A percentile compares a stretch with the other conserved stretches of the same genome.
phyloP scores from a whole-genome alignment of 768 basidiomycete species.

The Inosperma sp. region DNA sequence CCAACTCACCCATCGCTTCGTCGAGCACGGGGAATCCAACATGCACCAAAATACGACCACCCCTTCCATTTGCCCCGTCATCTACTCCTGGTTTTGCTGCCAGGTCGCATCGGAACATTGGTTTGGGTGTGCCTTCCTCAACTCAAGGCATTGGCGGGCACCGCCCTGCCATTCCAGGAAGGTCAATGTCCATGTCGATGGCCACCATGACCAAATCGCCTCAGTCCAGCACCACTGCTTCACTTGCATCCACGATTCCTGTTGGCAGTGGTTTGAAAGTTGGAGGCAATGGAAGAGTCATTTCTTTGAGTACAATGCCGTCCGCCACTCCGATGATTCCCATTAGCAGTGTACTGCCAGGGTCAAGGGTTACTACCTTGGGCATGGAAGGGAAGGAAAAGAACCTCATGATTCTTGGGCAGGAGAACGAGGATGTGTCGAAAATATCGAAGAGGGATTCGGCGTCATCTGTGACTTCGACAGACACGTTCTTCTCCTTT shows the following conservation, averaged over 20 bases:
- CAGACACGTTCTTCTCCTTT: conserved; percentile 7
- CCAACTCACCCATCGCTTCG: neutral
- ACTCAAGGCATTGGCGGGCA: too few relatives aligned
- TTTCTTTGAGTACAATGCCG: conserved; percentile 5
- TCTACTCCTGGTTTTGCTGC: neutral
- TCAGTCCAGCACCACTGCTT: neutral
- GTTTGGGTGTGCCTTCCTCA: too few relatives aligned
- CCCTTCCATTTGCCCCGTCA: conserved; percentile 5
- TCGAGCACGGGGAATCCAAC: neutral
- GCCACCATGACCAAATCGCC: neutral
- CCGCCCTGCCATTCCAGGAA: too few relatives aligned
- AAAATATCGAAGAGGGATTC: neutral
- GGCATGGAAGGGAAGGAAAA: too few relatives aligned
- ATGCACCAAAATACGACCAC: neutral
- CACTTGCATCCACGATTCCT: conserved; percentile 1
- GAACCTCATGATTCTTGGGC: too few relatives aligned
- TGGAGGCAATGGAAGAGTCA: conserved; percentile 10
- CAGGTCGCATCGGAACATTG: too few relatives aligned
- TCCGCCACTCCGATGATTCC: conserved; percentile 1
- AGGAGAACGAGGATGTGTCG: too few relatives aligned
- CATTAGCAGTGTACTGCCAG: too few relatives aligned
- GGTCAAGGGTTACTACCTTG: too few relatives aligned
- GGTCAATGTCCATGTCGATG: conserved; percentile 4
- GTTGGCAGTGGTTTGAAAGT: conserved; percentile 8
- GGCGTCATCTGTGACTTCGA: neutral